Conservation (phyloP, 805 yeast species). For the Komagataella ulmi region DNA sequence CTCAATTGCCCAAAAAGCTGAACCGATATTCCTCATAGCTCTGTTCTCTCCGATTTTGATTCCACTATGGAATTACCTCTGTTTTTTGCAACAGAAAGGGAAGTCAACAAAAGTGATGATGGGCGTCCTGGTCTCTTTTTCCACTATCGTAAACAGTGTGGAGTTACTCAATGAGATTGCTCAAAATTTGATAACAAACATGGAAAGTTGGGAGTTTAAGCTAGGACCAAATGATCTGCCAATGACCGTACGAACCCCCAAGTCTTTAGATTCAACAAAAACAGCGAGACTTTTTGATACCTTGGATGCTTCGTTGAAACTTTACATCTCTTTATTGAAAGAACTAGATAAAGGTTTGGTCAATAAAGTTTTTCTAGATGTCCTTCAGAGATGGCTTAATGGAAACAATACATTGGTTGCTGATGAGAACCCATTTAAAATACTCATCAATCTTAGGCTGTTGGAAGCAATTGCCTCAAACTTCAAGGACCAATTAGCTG, state of each 20-base stretch:
- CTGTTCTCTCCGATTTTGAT: slow-evolving; percentile 16
- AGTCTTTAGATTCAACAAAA: slow-evolving; percentile 2
- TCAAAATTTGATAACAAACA: slow-evolving; percentile 19
- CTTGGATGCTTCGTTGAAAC: slow-evolving; percentile 29
- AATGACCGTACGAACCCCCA: slow-evolving; percentile 8
- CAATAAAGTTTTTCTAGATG: slow-evolving; percentile 30
- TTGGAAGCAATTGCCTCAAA: slow-evolving; percentile 47
- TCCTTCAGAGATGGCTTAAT: slow-evolving; percentile 51
- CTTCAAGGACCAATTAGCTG: slow-evolving; percentile 42
- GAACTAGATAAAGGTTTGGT: slow-evolving; percentile 34
- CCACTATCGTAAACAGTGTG: slow-evolving; percentile 8
- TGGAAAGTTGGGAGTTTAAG: slow-evolving; percentile 25
- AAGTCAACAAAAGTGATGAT: slow-evolving; percentile 22
- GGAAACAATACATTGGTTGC: slow-evolving; percentile 5
- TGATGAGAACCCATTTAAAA: slow-evolving; percentile 34
- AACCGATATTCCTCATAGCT: slow-evolving; percentile 18
- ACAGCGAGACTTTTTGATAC: slow-evolving; percentile 23
- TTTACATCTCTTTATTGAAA: slow-evolving; percentile 29
- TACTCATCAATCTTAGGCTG: slow-evolving; percentile 47
- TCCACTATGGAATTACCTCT: slow-evolving; percentile 30
- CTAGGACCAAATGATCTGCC: slow-evolving; percentile 24
- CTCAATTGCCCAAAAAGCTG: slow-evolving; percentile 38
- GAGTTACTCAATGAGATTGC: slow-evolving; percentile 17
- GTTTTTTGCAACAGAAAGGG: slow-evolving; percentile 17
- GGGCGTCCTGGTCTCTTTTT: slow-evolving; percentile 24